A percentile compares a stretch with the other conserved stretches of the same genome.
phyloP scores from a whole-genome alignment of 2,329 filamentous ascomycete species.

The Metarhizium humberi region DNA sequence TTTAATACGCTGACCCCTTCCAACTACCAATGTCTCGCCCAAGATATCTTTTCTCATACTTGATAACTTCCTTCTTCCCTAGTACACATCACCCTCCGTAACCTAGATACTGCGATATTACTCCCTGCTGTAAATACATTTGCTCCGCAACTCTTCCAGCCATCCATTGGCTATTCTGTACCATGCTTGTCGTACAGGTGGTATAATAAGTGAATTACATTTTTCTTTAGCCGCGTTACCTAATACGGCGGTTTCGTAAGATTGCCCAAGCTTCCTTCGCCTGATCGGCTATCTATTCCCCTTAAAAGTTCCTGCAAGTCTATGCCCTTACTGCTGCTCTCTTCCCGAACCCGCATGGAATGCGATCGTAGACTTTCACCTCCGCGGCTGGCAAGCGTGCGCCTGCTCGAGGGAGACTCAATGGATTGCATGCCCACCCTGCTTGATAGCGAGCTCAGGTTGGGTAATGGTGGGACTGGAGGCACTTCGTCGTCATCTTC shows the following conservation, averaged over 20 bases:
- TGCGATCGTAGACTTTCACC: constrained; percentile 27
- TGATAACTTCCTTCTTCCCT: background rate
- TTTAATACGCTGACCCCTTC: background rate
- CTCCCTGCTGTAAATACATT: background rate
- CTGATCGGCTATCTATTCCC: constrained; percentile 39
- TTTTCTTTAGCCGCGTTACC: background rate
- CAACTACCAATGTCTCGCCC: no score
- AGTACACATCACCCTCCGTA: background rate
- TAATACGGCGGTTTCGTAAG: constrained; percentile 42
- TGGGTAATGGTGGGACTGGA: constrained; percentile 47
- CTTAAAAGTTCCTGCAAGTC: constrained; percentile 40
- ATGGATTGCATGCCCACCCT: constrained; percentile 14
- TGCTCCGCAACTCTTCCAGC: background rate
- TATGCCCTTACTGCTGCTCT: constrained; percentile 23
- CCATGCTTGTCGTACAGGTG: background rate
- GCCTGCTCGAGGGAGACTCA: constrained; percentile 8
- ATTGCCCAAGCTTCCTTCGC: constrained; percentile 35
- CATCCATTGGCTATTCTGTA: background rate
- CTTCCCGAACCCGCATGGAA: constrained; percentile 23
- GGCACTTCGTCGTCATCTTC: constrained; percentile 31
- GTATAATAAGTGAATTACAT: background rate
- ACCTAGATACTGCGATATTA: background rate
- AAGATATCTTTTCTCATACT: background rate
- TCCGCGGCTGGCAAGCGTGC: constrained; percentile 32
- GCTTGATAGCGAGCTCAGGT: constrained; percentile 20